A percentile compares a stretch with the other conserved stretches of the same genome.
Conservation (phyloP, 345 rosid species). For the Eucalyptus victrix region DNA sequence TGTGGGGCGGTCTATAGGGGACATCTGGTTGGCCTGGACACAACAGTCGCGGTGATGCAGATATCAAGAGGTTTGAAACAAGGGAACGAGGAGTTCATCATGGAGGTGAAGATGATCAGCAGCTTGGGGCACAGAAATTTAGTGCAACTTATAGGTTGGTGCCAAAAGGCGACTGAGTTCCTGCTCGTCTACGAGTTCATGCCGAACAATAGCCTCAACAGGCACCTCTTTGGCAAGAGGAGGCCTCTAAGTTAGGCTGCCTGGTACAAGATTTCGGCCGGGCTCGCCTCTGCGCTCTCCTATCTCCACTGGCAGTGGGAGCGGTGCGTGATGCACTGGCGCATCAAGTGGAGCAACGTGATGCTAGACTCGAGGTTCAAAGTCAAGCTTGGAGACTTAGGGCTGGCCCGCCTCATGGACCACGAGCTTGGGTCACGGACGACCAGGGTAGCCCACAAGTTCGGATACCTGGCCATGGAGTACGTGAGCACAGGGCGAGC, state of each 20-base stretch:
- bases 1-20: conserved; percentile 50
- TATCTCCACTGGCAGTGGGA: conserved; percentile 66
- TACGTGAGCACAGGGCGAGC: conserved; percentile 34
- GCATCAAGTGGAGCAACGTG: conserved; percentile 52
- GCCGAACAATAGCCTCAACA: conserved; percentile 53
- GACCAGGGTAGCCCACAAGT: conserved; percentile 36
- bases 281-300: conserved; percentile 35
- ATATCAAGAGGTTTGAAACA: conserved; percentile 33
- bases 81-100: conserved; percentile 33
- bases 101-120: conserved; percentile 45
- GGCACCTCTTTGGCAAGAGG: conserved; percentile 31
- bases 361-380: conserved; percentile 48
- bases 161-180: conserved; percentile 46
- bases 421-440: conserved; percentile 27
- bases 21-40: conserved; percentile 4
- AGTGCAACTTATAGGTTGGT: conserved; percentile 63
- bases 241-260: conserved; percentile 21
- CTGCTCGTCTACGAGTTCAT: conserved; percentile 58
- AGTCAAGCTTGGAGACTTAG: conserved; percentile 59
- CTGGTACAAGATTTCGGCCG: conserved; percentile 28
- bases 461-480: conserved; percentile 47
- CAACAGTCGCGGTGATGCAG: conserved; percentile 33
- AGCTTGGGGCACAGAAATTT: conserved; percentile 40
- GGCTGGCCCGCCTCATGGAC: conserved; percentile 44
- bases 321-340: conserved; percentile 50